Percentiles rank a stretch among this genome's conserved stretches.
Evolutionary conservation across 805 yeast genomes (phyloP).

Genomic region (Candida fluviatilis): DNA sequence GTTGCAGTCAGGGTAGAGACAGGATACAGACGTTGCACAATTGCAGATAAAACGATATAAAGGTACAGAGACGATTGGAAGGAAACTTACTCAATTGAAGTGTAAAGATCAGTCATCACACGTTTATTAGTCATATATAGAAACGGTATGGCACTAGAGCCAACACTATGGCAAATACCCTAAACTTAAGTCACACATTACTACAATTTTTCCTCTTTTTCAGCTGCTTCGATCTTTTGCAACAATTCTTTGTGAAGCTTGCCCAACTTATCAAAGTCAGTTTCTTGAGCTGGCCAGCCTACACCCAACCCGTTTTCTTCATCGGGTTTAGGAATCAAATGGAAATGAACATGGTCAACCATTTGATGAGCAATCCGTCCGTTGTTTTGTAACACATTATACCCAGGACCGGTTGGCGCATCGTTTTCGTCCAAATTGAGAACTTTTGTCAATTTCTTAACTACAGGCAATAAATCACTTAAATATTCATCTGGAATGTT

Average conservation of each 20-base stretch:
- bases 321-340: slow-evolving; percentile 85
- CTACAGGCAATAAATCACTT: slow-evolving; percentile 81
- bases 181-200: too few relatives aligned
- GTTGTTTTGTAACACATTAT: slow-evolving; percentile 88
- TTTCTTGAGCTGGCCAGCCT: slow-evolving; percentile 91
- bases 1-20: too few relatives aligned
- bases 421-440: slow-evolving; percentile 62
- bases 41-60: too few relatives aligned
- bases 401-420: slow-evolving; percentile 65
- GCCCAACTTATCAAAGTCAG: slow-evolving; percentile 71
- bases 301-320: slow-evolving; percentile 71
- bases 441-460: slow-evolving; percentile 78
- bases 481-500: slow-evolving; percentile 89
- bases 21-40: too few relatives aligned
- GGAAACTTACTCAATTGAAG: too few relatives aligned
- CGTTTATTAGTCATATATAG: too few relatives aligned
- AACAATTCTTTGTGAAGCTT: slow-evolving; percentile 57
- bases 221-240: slow-evolving; percentile 7
- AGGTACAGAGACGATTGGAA: too few relatives aligned
- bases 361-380: slow-evolving; percentile 94
- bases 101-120: too few relatives aligned
- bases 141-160: too few relatives aligned
- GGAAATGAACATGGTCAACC: slow-evolving; percentile 96
- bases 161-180: too few relatives aligned
- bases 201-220: slow-evolving; percentile 11